These are phyloP conservation scores for Colletotrichum orbiculare DNA, from an alignment of 2,329 filamentous ascomycete species.

Conservation along the genomic window DNA sequence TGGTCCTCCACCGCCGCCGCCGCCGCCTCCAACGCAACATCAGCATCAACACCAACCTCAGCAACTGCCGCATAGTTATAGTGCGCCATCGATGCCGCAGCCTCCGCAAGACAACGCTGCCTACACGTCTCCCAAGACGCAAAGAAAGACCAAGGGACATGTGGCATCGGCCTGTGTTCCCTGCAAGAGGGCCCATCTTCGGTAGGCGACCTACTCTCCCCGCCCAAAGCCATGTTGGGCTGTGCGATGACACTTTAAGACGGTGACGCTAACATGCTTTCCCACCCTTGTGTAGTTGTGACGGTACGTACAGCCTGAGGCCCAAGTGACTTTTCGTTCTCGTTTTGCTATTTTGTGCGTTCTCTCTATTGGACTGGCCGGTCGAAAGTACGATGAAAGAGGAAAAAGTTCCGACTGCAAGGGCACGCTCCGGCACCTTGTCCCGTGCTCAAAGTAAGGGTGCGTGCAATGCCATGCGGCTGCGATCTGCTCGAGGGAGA, in stretches of 20 bases:
- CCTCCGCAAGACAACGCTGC: conserved; percentile 55
- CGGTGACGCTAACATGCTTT: conserved; percentile 28
- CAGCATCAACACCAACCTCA: conserved; percentile 36
- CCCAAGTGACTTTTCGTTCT: conserved; percentile 20
- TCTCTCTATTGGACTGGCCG: conserved; percentile 14
- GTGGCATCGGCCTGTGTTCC: conserved; percentile 88
- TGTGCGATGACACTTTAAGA: conserved; percentile 12
- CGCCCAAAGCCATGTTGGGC: neutral
- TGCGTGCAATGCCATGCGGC: conserved; percentile 35
- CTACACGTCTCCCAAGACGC: conserved; percentile 68
- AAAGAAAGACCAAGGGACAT: conserved; percentile 80
- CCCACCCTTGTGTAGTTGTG: conserved; percentile 58
- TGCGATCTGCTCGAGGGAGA: conserved; percentile 32
- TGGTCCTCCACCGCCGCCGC: conserved; percentile 44
- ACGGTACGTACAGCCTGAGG: conserved; percentile 64
- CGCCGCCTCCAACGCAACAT: neutral
- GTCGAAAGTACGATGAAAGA: neutral
- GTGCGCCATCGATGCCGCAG: conserved; percentile 42
- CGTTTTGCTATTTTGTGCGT: conserved; percentile 17
- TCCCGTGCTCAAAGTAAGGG: conserved; percentile 14
- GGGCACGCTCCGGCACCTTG: conserved; percentile 31
- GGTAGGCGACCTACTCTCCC: conserved; percentile 54
- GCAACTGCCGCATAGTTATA: conserved; percentile 44
- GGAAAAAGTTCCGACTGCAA: conserved; percentile 32
- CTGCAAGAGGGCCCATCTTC: conserved; percentile 85